Evolutionary conservation across 2,329 filamentous ascomycete genomes (phyloP).

Genomic region (Cercospora brassicicola): DNA sequence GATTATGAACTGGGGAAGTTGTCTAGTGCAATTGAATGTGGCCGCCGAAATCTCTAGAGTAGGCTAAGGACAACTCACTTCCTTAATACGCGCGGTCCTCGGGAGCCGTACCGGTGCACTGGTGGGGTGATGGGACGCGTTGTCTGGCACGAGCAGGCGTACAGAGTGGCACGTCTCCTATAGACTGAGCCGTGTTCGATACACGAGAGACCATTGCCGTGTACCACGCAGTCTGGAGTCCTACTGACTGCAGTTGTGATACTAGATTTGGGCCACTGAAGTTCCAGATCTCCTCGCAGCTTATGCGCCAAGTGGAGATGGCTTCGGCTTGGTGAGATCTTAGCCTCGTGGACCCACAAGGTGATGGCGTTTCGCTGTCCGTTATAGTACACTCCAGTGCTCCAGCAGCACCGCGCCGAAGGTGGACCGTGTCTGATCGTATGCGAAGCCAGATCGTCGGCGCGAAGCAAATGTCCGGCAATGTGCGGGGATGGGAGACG

Average conservation of each 20-base stretch:
- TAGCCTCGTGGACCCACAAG: not conserved
- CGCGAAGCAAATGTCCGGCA: not conserved
- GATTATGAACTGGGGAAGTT: not conserved
- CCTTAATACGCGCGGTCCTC: not conserved
- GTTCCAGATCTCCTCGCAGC: not conserved
- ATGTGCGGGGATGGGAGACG: not conserved
- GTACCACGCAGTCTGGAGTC: not conserved
- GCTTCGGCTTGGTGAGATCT: not conserved
- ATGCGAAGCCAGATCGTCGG: not conserved
- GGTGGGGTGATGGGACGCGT: not conserved
- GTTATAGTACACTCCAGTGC: not conserved
- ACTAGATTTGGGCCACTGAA: not conserved
- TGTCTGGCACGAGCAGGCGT: not conserved
- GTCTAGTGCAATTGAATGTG: not conserved
- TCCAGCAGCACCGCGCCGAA: not conserved
- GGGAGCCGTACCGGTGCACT: not conserved
- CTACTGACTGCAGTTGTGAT: not conserved
- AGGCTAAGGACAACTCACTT: too few relatives aligned
- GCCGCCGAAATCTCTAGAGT: too few relatives aligned
- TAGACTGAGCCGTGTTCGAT: not conserved
- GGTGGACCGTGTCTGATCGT: not conserved
- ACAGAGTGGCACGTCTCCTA: not conserved
- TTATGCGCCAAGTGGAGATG: not conserved
- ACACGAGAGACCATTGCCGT: too few relatives aligned
- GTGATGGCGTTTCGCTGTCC: not conserved